A percentile compares a stretch with the other conserved stretches of the same genome.
Conservation (phyloP, 345 rosid species). For the Adansonia digitata region DNA sequence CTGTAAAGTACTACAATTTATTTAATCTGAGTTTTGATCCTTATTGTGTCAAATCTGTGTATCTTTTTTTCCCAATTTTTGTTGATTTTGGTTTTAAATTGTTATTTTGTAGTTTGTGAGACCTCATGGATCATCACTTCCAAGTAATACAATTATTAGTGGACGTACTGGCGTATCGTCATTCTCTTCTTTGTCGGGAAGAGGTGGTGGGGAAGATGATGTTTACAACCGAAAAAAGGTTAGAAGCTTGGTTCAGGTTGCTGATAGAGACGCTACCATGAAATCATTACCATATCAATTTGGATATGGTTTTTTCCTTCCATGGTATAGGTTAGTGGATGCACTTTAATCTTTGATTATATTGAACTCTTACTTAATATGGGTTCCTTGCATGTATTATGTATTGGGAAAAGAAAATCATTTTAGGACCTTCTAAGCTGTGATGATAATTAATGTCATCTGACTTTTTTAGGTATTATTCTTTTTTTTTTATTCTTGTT, state of each 20-base stretch:
- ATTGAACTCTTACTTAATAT: background rate
- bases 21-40: background rate
- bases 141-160: slow-evolving; percentile 17
- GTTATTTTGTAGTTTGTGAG: slow-evolving; percentile 25
- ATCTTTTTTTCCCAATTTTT: background rate
- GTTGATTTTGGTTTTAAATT: slow-evolving; percentile 1
- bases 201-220: slow-evolving; percentile 24
- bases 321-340: slow-evolving; percentile 57
- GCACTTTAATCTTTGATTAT: background rate
- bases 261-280: slow-evolving; percentile 12
- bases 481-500: too few relatives aligned
- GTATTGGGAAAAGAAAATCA: background rate
- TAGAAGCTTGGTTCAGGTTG: slow-evolving; percentile 14
- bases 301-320: slow-evolving; percentile 40
- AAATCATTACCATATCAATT: slow-evolving; percentile 25
- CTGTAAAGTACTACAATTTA: background rate
- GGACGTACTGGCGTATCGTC: slow-evolving; percentile 16
- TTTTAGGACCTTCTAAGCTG: background rate
- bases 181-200: slow-evolving; percentile 11
- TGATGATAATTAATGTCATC: background rate
- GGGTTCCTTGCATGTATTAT: background rate
- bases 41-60: background rate
- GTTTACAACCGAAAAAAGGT: slow-evolving; percentile 17
- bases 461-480: background rate
- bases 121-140: slow-evolving; percentile 17